A percentile compares a stretch with the other conserved stretches of the same genome.
These are phyloP conservation scores for Populus deltoides DNA, from an alignment of 345 rosid genomes.

Conservation along the genomic window DNA sequence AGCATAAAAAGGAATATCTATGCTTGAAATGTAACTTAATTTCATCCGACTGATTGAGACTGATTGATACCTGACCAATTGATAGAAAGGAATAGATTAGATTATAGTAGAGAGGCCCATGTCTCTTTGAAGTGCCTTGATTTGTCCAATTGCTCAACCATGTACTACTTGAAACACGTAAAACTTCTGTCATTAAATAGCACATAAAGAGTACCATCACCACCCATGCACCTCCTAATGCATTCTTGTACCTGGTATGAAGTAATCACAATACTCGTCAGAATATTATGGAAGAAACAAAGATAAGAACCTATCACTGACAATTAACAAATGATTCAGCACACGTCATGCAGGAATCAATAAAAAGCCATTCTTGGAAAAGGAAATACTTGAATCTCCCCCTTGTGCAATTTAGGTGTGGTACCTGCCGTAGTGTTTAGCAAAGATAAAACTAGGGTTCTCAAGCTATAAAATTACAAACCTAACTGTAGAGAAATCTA, in stretches of 20 bases:
- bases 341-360: not conserved
- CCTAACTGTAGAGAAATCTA: too few relatives aligned
- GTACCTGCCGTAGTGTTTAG: too few relatives aligned
- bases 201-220: constrained; percentile 72
- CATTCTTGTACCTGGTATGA: constrained; percentile 76
- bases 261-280: not conserved
- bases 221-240: constrained; percentile 97
- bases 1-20: not conserved
- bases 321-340: not conserved
- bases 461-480: too few relatives aligned
- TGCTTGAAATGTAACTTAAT: not conserved
- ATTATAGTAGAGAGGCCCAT: constrained; percentile 77
- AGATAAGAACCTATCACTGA: not conserved
- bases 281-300: not conserved
- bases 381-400: too few relatives aligned
- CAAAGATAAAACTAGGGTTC: too few relatives aligned
- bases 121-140: constrained; percentile 47
- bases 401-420: not conserved
- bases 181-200: constrained; percentile 69
- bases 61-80: constrained; percentile 69
- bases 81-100: constrained; percentile 65
- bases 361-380: not conserved
- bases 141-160: constrained; percentile 98
- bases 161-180: constrained; percentile 88
- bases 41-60: constrained; percentile 1